These are phyloP conservation scores for Cyberlindnera meyerae DNA, from an alignment of 805 yeast species.

Conservation along the genomic window DNA sequence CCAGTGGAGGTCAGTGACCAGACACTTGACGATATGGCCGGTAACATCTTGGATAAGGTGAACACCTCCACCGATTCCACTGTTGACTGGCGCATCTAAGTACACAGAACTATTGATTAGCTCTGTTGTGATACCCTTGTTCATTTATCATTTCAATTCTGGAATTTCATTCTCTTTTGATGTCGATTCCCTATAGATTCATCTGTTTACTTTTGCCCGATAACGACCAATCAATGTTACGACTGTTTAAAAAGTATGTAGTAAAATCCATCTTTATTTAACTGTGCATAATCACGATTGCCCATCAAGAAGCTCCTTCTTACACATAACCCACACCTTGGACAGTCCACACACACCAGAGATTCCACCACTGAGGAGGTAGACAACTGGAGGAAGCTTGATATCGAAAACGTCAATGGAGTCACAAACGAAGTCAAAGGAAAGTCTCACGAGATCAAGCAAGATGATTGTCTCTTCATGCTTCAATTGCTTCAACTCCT, in stretches of 20 bases:
- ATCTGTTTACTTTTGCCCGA: too few species aligned
- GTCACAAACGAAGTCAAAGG: conserved; percentile 45
- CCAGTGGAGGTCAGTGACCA: conserved; percentile 12
- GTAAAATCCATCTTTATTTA: too few species aligned
- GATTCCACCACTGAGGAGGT: conserved; percentile 18
- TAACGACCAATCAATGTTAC: too few species aligned
- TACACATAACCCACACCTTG: conserved; percentile 23
- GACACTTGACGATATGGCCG: conserved; percentile 24
- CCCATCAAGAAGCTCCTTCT: conserved; percentile 14
- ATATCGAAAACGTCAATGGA: conserved; percentile 41
- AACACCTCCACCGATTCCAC: conserved; percentile 5
- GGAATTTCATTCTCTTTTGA: too few species aligned
- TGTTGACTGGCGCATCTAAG: conserved; percentile 23
- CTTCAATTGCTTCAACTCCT: conserved; percentile 31
- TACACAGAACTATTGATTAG: too few species aligned
- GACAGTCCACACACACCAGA: conserved; percentile 24
- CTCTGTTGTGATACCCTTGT: too few species aligned
- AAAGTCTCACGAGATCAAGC: conserved; percentile 37
- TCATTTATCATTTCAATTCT: background rate
- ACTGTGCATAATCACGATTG: too few species aligned
- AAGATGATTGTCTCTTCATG: conserved; percentile 33
- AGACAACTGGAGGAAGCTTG: conserved; percentile 23
- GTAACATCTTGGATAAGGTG: conserved; percentile 20
- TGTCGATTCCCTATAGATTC: too few species aligned
- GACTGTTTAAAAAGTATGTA: too few species aligned